phyloP scores from a whole-genome alignment of 495 filamentous ascomycete species.

The Tuber aestivum region DNA sequence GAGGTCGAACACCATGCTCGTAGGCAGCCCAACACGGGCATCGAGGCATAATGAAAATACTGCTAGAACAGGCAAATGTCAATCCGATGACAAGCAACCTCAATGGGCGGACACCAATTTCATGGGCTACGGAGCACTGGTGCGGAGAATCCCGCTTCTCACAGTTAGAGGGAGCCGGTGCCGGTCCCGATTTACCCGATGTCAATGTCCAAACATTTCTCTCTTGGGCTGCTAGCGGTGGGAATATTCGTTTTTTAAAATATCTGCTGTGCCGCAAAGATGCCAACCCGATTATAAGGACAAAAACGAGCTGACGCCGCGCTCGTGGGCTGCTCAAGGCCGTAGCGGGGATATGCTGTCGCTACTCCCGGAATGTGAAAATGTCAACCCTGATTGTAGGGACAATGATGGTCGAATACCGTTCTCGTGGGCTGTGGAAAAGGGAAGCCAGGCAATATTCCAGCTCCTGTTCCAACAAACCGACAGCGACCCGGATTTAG shows the following conservation, averaged over 20 bases:
- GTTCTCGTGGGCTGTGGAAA: too few species aligned
- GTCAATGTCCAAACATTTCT: slow-evolving; percentile 37
- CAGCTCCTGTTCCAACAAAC: too few species aligned
- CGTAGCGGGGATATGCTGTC: too few species aligned
- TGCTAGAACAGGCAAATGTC: slow-evolving; percentile 24
- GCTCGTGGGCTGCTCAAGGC: slow-evolving; percentile 27
- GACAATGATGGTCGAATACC: too few species aligned
- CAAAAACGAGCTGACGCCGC: neutral
- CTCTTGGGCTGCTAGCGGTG: slow-evolving; percentile 25
- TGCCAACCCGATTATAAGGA: slow-evolving; percentile 16
- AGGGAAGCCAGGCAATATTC: too few species aligned
- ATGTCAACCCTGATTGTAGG: too few species aligned
- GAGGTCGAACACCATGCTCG: neutral
- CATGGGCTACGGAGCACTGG: slow-evolving; percentile 25
- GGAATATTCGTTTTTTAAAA: slow-evolving; percentile 28
- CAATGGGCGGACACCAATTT: slow-evolving; percentile 18
- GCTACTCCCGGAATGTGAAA: too few species aligned
- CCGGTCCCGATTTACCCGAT: slow-evolving; percentile 25
- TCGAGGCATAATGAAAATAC: slow-evolving; percentile 30
- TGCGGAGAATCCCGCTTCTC: neutral
- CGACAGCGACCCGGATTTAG: too few species aligned
- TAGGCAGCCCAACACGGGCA: slow-evolving; percentile 20
- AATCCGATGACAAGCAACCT: slow-evolving; percentile 23
- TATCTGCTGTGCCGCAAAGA: slow-evolving; percentile 26
- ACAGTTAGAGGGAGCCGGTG: neutral